Evolutionary conservation across 129 eudicot genomes (phyloP).

Genomic region (Chrysanthemum seticuspe): DNA sequence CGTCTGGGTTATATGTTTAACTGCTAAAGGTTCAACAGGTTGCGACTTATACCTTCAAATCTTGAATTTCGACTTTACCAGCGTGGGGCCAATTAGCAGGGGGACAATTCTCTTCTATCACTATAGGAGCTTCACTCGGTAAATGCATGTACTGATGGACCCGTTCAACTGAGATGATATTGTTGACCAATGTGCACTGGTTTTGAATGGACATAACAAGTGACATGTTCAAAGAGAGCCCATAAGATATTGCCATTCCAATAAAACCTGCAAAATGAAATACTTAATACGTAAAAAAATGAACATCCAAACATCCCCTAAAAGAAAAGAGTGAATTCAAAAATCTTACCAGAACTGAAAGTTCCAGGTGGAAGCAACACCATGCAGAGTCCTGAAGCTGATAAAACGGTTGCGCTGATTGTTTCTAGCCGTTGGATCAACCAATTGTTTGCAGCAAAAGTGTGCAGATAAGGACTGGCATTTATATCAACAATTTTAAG

Average conservation of each 20-base stretch:
- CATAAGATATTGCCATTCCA: slow-evolving; percentile 95
- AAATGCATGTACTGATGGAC: slow-evolving; percentile 89
- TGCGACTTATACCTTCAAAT: slow-evolving; percentile 52
- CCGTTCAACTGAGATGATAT: slow-evolving; percentile 90
- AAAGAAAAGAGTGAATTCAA: slow-evolving; percentile 12
- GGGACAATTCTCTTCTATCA: slow-evolving; percentile 67
- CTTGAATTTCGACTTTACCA: slow-evolving; percentile 76
- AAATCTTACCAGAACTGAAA: slow-evolving; percentile 65
- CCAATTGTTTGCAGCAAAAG: slow-evolving; percentile 90
- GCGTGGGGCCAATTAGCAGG: slow-evolving; percentile 68
- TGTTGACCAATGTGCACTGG: slow-evolving; percentile 83
- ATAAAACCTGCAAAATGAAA: slow-evolving; percentile 64
- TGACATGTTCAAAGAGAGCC: slow-evolving; percentile 72
- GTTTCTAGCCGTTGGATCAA: slow-evolving; percentile 76
- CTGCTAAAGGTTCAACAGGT: not conserved
- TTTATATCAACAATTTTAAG: slow-evolving; percentile 74
- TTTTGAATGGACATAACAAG: slow-evolving; percentile 72
- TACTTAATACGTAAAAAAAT: too few species aligned
- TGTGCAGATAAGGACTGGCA: slow-evolving; percentile 82
- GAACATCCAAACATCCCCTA: slow-evolving; percentile 1
- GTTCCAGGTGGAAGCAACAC: slow-evolving; percentile 88
- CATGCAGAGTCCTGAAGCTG: slow-evolving; percentile 82
- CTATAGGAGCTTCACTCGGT: slow-evolving; percentile 90
- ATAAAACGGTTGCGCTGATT: slow-evolving; percentile 65
- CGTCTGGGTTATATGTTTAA: not conserved